Percentiles rank a stretch among this genome's conserved stretches.
Conservation (phyloP, 208 protist genomes). For the Leishmania aethiopica region DNA sequence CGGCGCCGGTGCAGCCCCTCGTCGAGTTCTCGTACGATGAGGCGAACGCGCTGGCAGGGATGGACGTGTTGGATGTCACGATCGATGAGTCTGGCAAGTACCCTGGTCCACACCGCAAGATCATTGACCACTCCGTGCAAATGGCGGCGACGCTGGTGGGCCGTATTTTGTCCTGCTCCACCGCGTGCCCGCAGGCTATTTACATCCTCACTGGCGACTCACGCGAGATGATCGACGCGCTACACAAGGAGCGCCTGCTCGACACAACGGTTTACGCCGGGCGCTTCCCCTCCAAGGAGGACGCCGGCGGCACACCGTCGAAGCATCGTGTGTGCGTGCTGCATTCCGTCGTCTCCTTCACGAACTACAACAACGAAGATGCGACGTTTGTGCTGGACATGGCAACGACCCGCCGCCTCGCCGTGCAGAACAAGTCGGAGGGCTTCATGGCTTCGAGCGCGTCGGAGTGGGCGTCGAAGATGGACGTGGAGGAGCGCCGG, state of each 20-base stretch:
- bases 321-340: constrained; percentile 74
- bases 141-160: constrained; percentile 54
- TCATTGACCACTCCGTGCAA: constrained; percentile 60
- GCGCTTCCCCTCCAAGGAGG: constrained; percentile 41
- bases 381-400: constrained; percentile 82
- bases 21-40: constrained; percentile 79
- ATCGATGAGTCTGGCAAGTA: constrained; percentile 61
- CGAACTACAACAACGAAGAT: constrained; percentile 50
- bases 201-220: constrained; percentile 73
- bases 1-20: constrained; percentile 16
- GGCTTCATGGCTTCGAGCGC: constrained; percentile 66
- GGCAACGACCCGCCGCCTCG: constrained; percentile 64
- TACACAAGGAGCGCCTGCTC: constrained; percentile 48
- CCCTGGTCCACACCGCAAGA: constrained; percentile 57
- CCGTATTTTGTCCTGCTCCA: constrained; percentile 34
- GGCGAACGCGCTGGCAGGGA: constrained; percentile 61
- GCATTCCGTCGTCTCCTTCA: constrained; percentile 33
- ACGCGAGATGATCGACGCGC: constrained; percentile 53
- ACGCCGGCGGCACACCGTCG: constrained; percentile 12
- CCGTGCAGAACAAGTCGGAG: constrained; percentile 65
- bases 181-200: constrained; percentile 53
- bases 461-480: constrained; percentile 76
- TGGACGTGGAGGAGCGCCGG: constrained; percentile 65
- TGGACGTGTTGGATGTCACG: constrained; percentile 78
- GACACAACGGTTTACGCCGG: constrained; percentile 62